Conservation (phyloP, 2,329 filamentous ascomycete species). For the Ampelomyces quisqualis region DNA sequence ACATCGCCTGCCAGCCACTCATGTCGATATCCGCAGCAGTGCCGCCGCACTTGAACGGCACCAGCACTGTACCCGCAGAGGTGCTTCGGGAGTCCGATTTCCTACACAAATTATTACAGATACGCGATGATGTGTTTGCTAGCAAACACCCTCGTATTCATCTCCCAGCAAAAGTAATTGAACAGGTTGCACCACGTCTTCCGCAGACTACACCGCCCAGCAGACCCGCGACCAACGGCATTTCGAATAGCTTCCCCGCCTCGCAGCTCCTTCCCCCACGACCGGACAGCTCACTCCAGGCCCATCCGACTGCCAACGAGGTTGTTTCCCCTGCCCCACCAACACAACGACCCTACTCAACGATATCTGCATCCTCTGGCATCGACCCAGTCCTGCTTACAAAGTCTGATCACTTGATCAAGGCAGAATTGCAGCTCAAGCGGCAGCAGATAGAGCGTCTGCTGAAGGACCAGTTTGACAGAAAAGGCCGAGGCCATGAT, state of each 20-base stretch:
- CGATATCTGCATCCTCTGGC: conserved; percentile 59
- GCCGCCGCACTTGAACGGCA: conserved; percentile 36
- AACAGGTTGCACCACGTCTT: conserved; percentile 43
- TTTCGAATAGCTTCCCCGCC: conserved; percentile 26
- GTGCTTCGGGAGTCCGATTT: conserved; percentile 49
- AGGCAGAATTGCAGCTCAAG: conserved; percentile 77
- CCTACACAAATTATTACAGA: conserved; percentile 76
- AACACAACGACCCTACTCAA: conserved; percentile 36
- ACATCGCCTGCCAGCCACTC: conserved; percentile 22
- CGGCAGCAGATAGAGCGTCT: conserved; percentile 77
- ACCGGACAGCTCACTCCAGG: conserved; percentile 32
- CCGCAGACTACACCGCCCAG: conserved; percentile 27
- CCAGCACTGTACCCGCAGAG: conserved; percentile 41
- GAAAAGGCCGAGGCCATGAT: conserved; percentile 54
- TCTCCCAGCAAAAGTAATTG: conserved; percentile 56
- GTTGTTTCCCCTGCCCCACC: conserved; percentile 23
- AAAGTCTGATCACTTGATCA: conserved; percentile 81
- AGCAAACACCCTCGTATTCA: conserved; percentile 68
- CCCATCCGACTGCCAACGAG: conserved; percentile 23
- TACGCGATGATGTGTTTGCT: conserved; percentile 78
- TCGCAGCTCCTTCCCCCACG: conserved; percentile 33
- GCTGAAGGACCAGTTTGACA: conserved; percentile 75
- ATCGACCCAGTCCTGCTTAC: conserved; percentile 82
- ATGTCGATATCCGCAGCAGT: conserved; percentile 37
- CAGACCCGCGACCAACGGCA: conserved; percentile 37